These are phyloP conservation scores for Sclerotinia subarctica DNA, from an alignment of 2,329 filamentous ascomycete genomes.

Conservation along the genomic window DNA sequence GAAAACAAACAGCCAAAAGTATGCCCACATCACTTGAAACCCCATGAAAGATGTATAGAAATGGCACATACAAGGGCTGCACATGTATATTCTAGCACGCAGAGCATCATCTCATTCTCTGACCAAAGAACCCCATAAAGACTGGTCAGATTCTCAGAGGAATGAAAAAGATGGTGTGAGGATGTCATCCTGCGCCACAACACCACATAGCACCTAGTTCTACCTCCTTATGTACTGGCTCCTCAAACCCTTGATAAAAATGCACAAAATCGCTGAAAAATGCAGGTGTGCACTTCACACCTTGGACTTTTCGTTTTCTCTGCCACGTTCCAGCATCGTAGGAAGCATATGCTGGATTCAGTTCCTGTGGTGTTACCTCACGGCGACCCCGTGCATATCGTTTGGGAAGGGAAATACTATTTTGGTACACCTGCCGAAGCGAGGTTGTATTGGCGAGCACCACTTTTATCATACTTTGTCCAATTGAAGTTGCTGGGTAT, in stretches of 20 bases:
- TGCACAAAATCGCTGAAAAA: no score
- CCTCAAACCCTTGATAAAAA: not conserved
- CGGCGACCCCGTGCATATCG: no score
- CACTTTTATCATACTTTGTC: not conserved
- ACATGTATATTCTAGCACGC: not conserved
- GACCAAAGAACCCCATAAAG: not conserved
- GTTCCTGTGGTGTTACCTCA: not conserved
- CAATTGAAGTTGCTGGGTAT: not conserved
- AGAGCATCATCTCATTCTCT: not conserved
- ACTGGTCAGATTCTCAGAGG: no score
- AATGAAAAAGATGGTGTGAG: not conserved
- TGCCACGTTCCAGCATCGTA: not conserved
- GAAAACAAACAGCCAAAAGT: not conserved
- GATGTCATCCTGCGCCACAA: not conserved
- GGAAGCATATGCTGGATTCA: not conserved
- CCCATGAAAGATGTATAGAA: not conserved
- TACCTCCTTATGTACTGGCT: not conserved
- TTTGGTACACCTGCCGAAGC: not conserved
- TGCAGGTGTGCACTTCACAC: not conserved
- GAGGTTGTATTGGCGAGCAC: not conserved
- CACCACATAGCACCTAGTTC: no score
- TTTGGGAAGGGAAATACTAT: not conserved
- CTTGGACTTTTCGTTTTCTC: no score
- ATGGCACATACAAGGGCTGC: not conserved
- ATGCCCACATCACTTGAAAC: not conserved